Percentiles rank a stretch among this genome's conserved stretches.
Conservation (phyloP, 1,284 basidiomycete genomes). For the Trichosporon sp. region DNA sequence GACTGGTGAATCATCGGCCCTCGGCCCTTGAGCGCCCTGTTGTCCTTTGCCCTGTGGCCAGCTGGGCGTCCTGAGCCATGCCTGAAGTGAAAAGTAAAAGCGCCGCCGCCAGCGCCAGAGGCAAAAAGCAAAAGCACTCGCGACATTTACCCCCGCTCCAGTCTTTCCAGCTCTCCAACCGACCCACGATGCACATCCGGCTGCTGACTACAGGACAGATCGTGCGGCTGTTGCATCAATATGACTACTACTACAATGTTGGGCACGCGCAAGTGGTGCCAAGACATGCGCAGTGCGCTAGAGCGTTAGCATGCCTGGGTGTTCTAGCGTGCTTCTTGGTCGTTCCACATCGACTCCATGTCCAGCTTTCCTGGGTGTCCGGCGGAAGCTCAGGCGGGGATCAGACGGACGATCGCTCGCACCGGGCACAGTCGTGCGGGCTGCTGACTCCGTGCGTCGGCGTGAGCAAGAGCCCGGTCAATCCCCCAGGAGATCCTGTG, state of each 20-base stretch:
- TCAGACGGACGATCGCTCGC: not conserved
- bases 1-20: not conserved
- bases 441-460: not conserved
- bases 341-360: not conserved
- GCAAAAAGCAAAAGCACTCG: constrained; percentile 2
- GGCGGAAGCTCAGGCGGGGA: not conserved
- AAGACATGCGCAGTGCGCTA: not conserved
- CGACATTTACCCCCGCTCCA: not conserved
- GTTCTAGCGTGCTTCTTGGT: not conserved
- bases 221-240: not conserved
- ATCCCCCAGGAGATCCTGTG: not conserved
- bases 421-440: not conserved
- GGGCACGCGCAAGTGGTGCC: too few species aligned
- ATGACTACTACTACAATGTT: not conserved
- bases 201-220: not conserved
- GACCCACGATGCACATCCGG: too few species aligned
- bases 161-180: not conserved
- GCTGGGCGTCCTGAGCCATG: not conserved
- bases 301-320: too few species aligned
- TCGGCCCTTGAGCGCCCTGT: constrained; percentile 5
- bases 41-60: not conserved
- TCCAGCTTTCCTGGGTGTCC: not conserved
- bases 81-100: constrained; percentile 14
- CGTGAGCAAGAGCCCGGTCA: not conserved
- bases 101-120: constrained; percentile 3